These are phyloP conservation scores for Helotiales sp. DNA, from an alignment of 2,329 filamentous ascomycete genomes.

Conservation along the genomic window DNA sequence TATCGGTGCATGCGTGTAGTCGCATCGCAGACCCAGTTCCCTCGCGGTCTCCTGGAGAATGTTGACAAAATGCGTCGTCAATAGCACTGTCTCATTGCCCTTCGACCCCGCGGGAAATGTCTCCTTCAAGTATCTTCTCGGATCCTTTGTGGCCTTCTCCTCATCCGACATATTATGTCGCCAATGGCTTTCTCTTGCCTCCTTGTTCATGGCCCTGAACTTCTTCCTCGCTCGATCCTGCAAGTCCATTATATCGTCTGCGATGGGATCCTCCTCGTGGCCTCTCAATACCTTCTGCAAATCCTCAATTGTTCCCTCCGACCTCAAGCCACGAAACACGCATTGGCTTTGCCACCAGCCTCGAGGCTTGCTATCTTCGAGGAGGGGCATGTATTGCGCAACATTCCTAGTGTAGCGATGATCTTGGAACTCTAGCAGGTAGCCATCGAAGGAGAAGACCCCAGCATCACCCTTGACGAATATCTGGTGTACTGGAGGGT, in stretches of 20 bases:
- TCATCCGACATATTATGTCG: conserved; percentile 25
- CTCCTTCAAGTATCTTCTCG: conserved; percentile 17
- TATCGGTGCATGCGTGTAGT: background rate
- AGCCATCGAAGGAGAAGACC: conserved; percentile 12
- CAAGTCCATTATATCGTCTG: conserved; percentile 62
- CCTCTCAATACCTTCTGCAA: conserved; percentile 47
- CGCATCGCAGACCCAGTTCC: conserved; percentile 13
- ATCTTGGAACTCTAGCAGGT: conserved; percentile 4
- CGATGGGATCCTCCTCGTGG: conserved; percentile 70
- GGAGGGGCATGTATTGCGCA: conserved; percentile 61
- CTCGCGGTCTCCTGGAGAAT: conserved; percentile 2
- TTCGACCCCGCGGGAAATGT: conserved; percentile 9
- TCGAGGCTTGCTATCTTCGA: conserved; percentile 48
- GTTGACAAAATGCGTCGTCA: background rate
- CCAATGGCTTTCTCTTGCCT: conserved; percentile 25
- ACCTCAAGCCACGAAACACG: conserved; percentile 14
- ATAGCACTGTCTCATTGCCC: conserved; percentile 9
- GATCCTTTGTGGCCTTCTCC: conserved; percentile 33
- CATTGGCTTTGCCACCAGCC: conserved; percentile 29
- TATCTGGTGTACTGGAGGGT: background rate
- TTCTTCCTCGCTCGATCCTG: conserved; percentile 49
- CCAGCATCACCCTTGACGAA: background rate
- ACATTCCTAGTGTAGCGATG: conserved; percentile 37
- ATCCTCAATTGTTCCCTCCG: conserved; percentile 7
- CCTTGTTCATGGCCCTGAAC: conserved; percentile 35